Base-by-base conservation (phyloP, 75 land plant genomes). In the Chamaecyparis obtusa region DNA sequence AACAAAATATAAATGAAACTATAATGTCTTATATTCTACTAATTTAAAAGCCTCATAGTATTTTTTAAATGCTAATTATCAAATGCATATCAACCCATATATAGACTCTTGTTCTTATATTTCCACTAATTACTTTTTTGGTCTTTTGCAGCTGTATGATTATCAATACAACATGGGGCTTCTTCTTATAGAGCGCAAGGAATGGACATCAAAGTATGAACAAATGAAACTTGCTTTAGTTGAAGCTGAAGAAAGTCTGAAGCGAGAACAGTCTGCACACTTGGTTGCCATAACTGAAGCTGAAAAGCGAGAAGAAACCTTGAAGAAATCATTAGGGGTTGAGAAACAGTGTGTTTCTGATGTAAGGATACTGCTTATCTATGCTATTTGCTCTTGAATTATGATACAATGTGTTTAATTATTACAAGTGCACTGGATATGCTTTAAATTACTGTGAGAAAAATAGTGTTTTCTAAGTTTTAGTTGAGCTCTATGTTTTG, bases 141-240 rank as follows among this genome's bases (percentile, higher is more conserved):
- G 6, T 83, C 19, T 55, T 51, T 43, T 44, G 72, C 97, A 97
- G 99, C 94, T 96, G 27, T 95, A 93, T 88, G 99, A 98, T 30
- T 96, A 95, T 67, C 99, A 96, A 84, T 98, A 95, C 84, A 94
- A 96, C 39, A 98, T 98, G 99, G 99, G 99, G 41, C 91, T 97
- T 78, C 92, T 98, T 13, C 87, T 98, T 44, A 93, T 98, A 85
- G 97, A 98, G 88, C 94, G 95, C 87, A 94, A 95, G 86, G 96
- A 97, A 33, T 95, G 93, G 95, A 84, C 83, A 36, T 84, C 92
- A n/a, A 94, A 95, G 86, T 89, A 83, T 86, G 97, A 97, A 71
- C 93, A 94, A 67, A 71, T 94, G 36, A 93, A 78, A 84, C 90
- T 86, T 56, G 84, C 86, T 30, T 36, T 97, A 49, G 87, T 67